Base-by-base conservation (phyloP, 2,329 filamentous ascomycete species). In the Xylaria sp. region DNA sequence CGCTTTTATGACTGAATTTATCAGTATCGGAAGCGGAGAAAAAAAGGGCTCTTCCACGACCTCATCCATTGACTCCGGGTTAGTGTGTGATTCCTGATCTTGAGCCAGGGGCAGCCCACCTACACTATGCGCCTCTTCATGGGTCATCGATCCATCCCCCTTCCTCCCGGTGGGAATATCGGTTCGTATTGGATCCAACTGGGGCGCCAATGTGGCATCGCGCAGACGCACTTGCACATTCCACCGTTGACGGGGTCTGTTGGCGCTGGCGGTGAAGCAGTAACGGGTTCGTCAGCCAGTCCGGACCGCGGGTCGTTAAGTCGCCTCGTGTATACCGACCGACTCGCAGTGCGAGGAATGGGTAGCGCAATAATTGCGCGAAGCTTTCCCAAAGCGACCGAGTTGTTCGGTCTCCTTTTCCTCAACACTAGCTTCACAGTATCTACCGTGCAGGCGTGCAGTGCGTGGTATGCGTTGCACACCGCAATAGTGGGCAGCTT, bases 101-200 rank as follows among this genome's bases (percentile, higher is more conserved):
- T 41, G 33, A 48, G 36, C 68, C 52, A 65, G 62, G 65, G 70
- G 65, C 51, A 61, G 25, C 55, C 60, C 68, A 63, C 62, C 56
- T 60, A 33, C 13, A 10, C 25, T 60, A 33, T 18, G 25, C 15
- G 18, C 52, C 52, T 55, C 52, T 64, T 62, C 61, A 60, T 71
- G 60, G 68, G 60, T 58, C 54, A 28, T 10, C 54, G 39, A 57
- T 51, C 66, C 61, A 66, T 58, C 62, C 68, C 51, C 51, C 51
- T 55, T 64, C 57, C 62, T 60, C 58, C 67, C 41, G 54, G 64
- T 58, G 58, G 65, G 61, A 55, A 65, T 66, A 31, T 62, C 28
- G 60, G 68, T 65, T 72, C 70, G 70, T 72, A 72, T 72, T 71
- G 68, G 64, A 68, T 56, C 62, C 54, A 59, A 59, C 62, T 57